phyloP scores from a whole-genome alignment of 768 basidiomycete species.

The Tulasnella sp. region DNA sequence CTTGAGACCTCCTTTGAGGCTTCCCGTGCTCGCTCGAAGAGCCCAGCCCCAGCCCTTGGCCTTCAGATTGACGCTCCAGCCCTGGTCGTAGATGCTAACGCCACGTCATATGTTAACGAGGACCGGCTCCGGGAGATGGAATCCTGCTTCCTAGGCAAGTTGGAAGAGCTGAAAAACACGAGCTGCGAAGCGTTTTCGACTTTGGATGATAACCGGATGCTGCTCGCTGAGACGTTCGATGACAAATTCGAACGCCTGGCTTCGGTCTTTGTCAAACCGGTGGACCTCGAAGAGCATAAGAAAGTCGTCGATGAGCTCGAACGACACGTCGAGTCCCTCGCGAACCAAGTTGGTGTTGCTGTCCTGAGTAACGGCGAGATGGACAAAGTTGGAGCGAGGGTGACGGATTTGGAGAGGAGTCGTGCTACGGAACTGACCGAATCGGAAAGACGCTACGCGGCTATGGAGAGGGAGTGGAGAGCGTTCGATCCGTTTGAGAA shows the following conservation, averaged over 20 bases:
- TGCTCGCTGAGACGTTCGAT: background rate
- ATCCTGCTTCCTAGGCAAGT: background rate
- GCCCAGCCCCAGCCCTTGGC: background rate
- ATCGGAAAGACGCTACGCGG: background rate
- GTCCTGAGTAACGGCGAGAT: background rate
- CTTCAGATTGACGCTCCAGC: background rate
- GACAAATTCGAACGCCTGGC: background rate
- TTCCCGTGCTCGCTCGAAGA: background rate
- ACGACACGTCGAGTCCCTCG: background rate
- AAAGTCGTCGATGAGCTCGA: background rate
- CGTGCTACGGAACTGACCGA: background rate
- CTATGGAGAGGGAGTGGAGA: background rate
- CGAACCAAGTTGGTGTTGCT: background rate
- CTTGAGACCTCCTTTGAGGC: background rate
- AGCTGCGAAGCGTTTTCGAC: background rate
- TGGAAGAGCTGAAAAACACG: background rate
- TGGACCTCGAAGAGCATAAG: background rate
- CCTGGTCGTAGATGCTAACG: background rate
- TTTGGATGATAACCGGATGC: background rate
- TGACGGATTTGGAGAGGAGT: background rate
- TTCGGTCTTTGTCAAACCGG: background rate
- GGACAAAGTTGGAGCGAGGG: background rate
- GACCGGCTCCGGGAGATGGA: background rate
- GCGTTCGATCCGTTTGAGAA: background rate
- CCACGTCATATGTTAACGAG: background rate